A percentile compares a stretch with the other conserved stretches of the same genome.
Conservation (phyloP, 2,329 filamentous ascomycete species). For the Alternaria sp. region DNA sequence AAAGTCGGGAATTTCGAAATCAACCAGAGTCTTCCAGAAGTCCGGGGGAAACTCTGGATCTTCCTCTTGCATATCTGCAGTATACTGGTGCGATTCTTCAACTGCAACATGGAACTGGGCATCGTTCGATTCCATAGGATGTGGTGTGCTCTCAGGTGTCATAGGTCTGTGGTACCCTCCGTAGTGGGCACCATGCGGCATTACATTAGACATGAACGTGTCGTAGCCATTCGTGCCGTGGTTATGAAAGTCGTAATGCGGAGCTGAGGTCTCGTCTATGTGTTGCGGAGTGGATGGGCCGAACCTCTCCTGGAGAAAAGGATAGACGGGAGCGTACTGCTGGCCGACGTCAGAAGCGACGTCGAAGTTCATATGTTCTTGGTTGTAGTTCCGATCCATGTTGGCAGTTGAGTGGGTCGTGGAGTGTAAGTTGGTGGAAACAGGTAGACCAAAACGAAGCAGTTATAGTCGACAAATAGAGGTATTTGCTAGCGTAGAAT, state of each 20-base stretch:
- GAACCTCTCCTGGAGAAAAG: background rate
- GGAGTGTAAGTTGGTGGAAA: background rate
- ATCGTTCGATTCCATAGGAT: background rate
- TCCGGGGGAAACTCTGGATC: background rate
- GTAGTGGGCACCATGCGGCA: background rate
- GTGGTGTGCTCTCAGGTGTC: background rate
- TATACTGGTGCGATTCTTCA: background rate
- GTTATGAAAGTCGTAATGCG: background rate
- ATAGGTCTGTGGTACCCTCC: background rate
- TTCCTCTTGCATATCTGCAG: background rate
- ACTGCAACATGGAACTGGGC: background rate
- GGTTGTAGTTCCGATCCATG: background rate
- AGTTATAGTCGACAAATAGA: background rate
- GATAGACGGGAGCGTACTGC: background rate
- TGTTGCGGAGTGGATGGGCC: background rate
- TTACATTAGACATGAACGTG: background rate
- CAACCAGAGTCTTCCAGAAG: background rate
- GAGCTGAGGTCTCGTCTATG: background rate
- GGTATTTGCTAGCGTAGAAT: background rate
- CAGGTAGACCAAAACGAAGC: background rate
- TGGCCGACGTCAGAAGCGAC: background rate
- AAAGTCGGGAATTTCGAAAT: constrained; percentile 4
- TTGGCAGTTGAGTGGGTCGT: background rate
- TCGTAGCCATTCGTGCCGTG: background rate
- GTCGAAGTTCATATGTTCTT: background rate